Percentiles rank a stretch among this genome's conserved stretches.
Conservation (phyloP, 2,329 filamentous ascomycete species). For the Cytospora mali region DNA sequence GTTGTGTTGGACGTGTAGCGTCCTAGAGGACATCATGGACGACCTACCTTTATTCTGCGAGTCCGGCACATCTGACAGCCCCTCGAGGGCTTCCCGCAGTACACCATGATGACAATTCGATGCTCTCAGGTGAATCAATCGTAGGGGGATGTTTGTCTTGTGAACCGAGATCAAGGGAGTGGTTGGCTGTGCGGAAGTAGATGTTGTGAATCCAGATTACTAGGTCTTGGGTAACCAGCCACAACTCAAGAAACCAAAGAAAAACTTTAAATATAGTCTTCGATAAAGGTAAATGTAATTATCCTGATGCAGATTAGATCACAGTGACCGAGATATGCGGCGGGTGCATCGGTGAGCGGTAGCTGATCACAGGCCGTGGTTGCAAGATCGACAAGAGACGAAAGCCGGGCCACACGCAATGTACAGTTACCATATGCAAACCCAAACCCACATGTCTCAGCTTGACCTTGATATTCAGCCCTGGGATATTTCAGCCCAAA, state of each 20-base stretch:
- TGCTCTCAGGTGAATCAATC: neutral
- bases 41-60: slow-evolving; percentile 70
- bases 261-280: neutral
- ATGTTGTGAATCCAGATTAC: neutral
- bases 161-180: neutral
- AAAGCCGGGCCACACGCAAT: neutral
- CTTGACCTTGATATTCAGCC: neutral
- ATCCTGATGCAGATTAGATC: neutral
- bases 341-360: neutral
- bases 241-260: slow-evolving; percentile 5
- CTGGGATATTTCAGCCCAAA: neutral
- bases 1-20: too few species aligned
- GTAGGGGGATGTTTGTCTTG: neutral
- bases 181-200: neutral
- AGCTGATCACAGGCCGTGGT: neutral
- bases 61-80: slow-evolving; percentile 77
- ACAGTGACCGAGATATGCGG: neutral
- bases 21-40: too few species aligned
- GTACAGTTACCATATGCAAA: neutral
- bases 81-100: slow-evolving; percentile 66
- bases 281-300: neutral
- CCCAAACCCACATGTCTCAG: neutral
- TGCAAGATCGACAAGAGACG: neutral
- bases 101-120: slow-evolving; percentile 55
- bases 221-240: slow-evolving; percentile 4